Evolutionary conservation across 495 filamentous ascomycete species (phyloP).

Genomic region (Podospora pseudopauciseta): DNA sequence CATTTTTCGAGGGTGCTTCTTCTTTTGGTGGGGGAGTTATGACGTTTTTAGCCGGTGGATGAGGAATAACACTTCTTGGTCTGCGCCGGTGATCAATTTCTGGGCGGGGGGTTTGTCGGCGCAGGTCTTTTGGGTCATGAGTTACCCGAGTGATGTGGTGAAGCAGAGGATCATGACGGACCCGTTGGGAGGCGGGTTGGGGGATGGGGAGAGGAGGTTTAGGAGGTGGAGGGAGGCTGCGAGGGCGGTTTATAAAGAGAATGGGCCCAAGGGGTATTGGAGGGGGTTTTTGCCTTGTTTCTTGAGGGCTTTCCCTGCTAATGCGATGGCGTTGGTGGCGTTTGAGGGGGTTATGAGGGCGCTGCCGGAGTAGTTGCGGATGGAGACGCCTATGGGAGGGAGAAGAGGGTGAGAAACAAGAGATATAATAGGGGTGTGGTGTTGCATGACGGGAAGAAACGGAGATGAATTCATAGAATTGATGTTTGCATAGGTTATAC

Average conservation of each 20-base stretch:
- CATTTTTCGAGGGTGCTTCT: constrained; percentile 88
- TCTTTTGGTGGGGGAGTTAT: constrained; percentile 96
- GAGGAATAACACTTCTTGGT: constrained; percentile 61
- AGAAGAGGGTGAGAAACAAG: background rate
- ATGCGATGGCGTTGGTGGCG: constrained; percentile 87
- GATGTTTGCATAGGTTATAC: background rate
- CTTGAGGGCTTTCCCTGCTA: constrained; percentile 90
- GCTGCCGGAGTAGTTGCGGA: constrained; percentile 50
- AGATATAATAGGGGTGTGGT: background rate
- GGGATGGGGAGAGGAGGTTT: constrained; percentile 67
- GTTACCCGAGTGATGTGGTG: constrained; percentile 90
- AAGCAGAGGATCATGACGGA: constrained; percentile 99
- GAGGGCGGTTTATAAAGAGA: constrained; percentile 66
- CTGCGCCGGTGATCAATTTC: constrained; percentile 82
- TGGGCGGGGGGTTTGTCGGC: constrained; percentile 93
- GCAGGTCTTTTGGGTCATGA: constrained; percentile 88
- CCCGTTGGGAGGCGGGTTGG: constrained; percentile 64
- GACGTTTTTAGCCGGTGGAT: constrained; percentile 72
- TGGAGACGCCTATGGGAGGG: background rate
- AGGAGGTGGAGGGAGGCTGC: constrained; percentile 78
- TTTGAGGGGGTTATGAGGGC: constrained; percentile 90
- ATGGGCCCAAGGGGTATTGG: constrained; percentile 80
- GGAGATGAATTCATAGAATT: background rate
- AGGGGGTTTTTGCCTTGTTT: constrained; percentile 92
- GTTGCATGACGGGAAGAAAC: background rate